Base-by-base conservation (phyloP, 179 eudicot genomes). In the Drosera spatulata region DNA sequence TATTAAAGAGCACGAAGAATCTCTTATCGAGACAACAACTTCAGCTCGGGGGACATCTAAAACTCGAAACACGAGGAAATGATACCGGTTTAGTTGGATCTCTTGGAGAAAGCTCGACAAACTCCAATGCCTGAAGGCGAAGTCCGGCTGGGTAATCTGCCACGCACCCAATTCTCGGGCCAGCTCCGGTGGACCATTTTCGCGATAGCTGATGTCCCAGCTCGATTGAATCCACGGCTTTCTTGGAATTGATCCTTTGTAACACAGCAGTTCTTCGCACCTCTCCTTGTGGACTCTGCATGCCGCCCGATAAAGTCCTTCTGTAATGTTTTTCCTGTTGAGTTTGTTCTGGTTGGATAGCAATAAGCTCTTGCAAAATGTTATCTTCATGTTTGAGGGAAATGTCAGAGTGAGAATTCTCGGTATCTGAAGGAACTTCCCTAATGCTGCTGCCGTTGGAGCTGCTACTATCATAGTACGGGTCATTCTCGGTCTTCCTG, bases 131-230 rank as follows among this genome's bases (percentile, higher is more conserved):
- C 62, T 87, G 91, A 22, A 74, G 65, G 69, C 88, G 74, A 59
- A 91, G 77, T 68, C 85, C 88, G 2, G 67, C 54, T 3, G 97
- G 97, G 72, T 88, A 91, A 70, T 91, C 97, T 38, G 86, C 86
- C 5, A 91, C 67, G 51, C 97, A 91, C 53, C 97, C 96, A 11
- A 91, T 82, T 73, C 97, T 79, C 0, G 97, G 97, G 41, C 97
- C 97, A 11, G 77, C 80, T 47, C 97, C 97, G 0, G 88, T 82
- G 22, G 96, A 88, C 97, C 97, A 91, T 61, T 53, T 77, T 61
- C 78, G 66, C 2, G 86, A 72, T 40, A 91, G 82, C 65, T 85
- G 97, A 52, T 70, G 67, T 14, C 90, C 91, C 4, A 91, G 66
- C 59, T 88, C 87, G 63, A 76, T 80, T 10, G 91, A 79, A 12